Conservation (phyloP, 164 flowering plant species). For the Platanus orientalis region DNA sequence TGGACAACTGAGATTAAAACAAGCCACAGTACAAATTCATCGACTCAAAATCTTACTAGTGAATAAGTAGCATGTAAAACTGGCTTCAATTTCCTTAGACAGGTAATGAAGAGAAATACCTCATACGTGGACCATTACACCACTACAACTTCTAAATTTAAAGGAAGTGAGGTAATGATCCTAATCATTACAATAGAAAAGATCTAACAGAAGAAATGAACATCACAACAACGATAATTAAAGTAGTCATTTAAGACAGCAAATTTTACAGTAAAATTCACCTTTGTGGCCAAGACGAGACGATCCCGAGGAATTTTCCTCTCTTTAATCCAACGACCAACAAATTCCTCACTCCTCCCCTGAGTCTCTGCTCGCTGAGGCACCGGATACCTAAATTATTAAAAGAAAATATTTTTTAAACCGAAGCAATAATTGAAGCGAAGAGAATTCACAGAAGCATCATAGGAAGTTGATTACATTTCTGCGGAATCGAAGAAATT, state of each 20-base stretch:
- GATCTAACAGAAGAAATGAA: background rate
- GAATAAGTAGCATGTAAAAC: background rate
- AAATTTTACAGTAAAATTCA: constrained; percentile 7
- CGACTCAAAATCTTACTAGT: background rate
- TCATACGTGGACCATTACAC: background rate
- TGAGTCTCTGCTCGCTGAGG: constrained; percentile 79
- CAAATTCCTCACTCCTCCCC: constrained; percentile 79
- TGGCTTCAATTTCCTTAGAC: background rate
- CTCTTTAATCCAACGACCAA: constrained; percentile 67
- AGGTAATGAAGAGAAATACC: background rate
- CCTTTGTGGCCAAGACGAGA: constrained; percentile 76
- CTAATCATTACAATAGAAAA: background rate
- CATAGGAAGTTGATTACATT: constrained; percentile 35
- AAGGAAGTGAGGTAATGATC: background rate
- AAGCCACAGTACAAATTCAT: background rate
- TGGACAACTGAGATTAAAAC: background rate
- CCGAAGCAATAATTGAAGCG: background rate
- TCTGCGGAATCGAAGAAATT: constrained; percentile 89
- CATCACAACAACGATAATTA: background rate
- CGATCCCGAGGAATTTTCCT: constrained; percentile 53
- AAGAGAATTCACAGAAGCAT: background rate
- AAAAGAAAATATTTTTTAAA: background rate
- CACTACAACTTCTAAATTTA: background rate
- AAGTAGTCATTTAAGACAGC: background rate
- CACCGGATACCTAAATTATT: constrained; percentile 67